Percentiles rank a stretch among this genome's conserved stretches.
Conservation (phyloP, 73 alveolate genomes). For the Breviolum minutum region DNA sequence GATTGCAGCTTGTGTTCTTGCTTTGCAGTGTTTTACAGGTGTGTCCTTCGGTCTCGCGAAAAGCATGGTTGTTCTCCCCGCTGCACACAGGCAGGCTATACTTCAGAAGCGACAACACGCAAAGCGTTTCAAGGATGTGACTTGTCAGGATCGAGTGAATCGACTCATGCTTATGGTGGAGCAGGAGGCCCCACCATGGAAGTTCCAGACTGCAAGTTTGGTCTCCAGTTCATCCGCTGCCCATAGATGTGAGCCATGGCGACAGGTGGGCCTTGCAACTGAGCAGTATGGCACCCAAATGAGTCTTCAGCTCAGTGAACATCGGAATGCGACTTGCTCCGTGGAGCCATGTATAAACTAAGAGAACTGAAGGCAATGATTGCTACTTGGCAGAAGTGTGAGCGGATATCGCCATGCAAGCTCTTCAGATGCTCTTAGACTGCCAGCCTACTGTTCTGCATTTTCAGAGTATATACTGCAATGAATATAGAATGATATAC, state of each 20-base stretch:
- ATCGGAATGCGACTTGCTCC: neutral
- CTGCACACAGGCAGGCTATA: conserved; percentile 24
- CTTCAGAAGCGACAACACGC: no score
- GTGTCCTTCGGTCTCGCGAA: neutral
- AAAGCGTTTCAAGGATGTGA: no score
- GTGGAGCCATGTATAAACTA: no score
- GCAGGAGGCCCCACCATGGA: conserved; percentile 77
- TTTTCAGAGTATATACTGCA: no score
- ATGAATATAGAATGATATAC: no score
- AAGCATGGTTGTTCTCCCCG: neutral
- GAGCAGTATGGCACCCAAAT: neutral
- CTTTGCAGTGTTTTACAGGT: neutral
- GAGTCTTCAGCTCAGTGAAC: neutral
- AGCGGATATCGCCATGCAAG: no score
- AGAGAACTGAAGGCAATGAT: no score
- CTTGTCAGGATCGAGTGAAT: conserved; percentile 32
- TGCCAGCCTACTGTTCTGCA: no score
- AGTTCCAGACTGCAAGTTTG: no score
- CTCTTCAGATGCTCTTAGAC: no score
- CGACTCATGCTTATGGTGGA: conserved; percentile 68
- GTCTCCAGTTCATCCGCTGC: no score
- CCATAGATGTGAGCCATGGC: neutral
- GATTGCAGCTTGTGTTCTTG: neutral
- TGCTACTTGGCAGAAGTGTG: no score
- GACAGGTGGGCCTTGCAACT: neutral